phyloP scores from a whole-genome alignment of 768 basidiomycete genomes.

The Suillus decipiens region DNA sequence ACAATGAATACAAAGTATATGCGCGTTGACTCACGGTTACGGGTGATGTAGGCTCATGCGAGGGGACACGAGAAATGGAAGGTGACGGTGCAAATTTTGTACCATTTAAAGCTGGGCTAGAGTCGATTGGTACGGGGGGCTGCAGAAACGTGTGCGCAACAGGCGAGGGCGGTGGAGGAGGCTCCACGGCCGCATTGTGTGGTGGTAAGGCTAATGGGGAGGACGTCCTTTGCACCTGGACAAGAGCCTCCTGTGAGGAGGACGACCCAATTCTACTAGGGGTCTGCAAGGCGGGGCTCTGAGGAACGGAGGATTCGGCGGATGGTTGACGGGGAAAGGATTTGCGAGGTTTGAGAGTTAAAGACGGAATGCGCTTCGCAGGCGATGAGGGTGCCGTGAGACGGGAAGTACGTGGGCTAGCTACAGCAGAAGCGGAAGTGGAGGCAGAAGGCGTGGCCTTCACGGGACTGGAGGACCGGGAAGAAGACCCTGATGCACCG shows the following conservation, averaged over 20 bases:
- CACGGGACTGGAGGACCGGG: slow-evolving; percentile 66
- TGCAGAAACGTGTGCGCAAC: slow-evolving; percentile 10
- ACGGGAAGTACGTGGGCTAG: slow-evolving; percentile 29
- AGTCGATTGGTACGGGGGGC: slow-evolving; percentile 19
- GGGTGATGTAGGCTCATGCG: slow-evolving; percentile 26
- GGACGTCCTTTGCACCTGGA: slow-evolving; percentile 33
- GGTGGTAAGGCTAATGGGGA: slow-evolving; percentile 41
- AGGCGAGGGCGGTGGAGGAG: slow-evolving; percentile 24
- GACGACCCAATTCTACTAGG: slow-evolving; percentile 36
- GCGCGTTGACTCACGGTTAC: slow-evolving; percentile 21
- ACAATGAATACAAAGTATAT: neutral
- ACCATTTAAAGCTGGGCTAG: slow-evolving; percentile 19
- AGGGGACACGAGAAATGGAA: slow-evolving; percentile 8
- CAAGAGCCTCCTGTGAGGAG: slow-evolving; percentile 24
- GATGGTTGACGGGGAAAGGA: slow-evolving; percentile 50
- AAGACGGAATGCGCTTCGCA: slow-evolving; percentile 52
- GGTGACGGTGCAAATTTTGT: slow-evolving; percentile 1
- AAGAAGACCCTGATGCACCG: slow-evolving; percentile 41
- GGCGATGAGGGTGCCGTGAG: slow-evolving; percentile 50
- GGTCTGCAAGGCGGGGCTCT: slow-evolving; percentile 30
- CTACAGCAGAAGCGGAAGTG: slow-evolving; percentile 31
- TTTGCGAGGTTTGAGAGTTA: slow-evolving; percentile 50
- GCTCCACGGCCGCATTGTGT: slow-evolving; percentile 33
- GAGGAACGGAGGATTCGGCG: slow-evolving; percentile 34
- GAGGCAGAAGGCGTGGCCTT: slow-evolving; percentile 39